Evolutionary conservation across 192 early-diverging fungal genomes (phyloP), one percentile per base, ranked within the genome.

Genomic region (Umbelopsis vinacea): DNA sequence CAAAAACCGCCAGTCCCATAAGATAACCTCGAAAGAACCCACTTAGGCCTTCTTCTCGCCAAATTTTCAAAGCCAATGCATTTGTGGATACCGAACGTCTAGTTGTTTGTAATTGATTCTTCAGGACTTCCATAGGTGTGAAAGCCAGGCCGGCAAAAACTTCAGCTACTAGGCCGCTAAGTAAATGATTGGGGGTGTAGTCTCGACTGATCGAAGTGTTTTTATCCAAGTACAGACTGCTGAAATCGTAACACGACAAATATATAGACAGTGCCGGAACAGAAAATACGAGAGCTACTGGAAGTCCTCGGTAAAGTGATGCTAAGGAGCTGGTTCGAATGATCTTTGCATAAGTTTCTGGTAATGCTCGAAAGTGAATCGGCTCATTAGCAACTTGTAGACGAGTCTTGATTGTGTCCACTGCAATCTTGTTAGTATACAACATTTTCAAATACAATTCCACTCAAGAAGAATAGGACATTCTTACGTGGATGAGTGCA

Each of bases 51-150:
- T 91, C 84, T 24, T 72, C 73, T 15, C 69, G 45, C 48, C 83
- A 89, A 17, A 94, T 90, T 22, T 40, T 48, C 52, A 52, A 48
- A 21, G 82, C 82, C 15, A 94, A 76, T 46, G 70, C 57, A 1
- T 83, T 80, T 17, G 52, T 69, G 1, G 72, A 66, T 6, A 46
- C 66, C n/a, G 48, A 60, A 12, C 40, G 26, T 6, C 17, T 52
- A 24, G 38, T 37, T 22, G 87, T 85, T 74, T 95, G 94, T 66
- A 92, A 68, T 52, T 86, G 85, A 57, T 86, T 90, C 67, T 95
- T 95, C 43, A 95, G 35, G 1, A 95, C 89, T 74, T 95, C 94
- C 94, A 95, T 95, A 2, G 94, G 94, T 5, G 94, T 95, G 82
- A 90, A 95, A 24, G 92, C 83, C 9, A 89, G 67, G 9, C 92